Percentiles rank a stretch among this genome's conserved stretches.
These are phyloP conservation scores for Triticum timopheevii DNA, from an alignment of 176 grass and related monocot species.

Conservation along the genomic window DNA sequence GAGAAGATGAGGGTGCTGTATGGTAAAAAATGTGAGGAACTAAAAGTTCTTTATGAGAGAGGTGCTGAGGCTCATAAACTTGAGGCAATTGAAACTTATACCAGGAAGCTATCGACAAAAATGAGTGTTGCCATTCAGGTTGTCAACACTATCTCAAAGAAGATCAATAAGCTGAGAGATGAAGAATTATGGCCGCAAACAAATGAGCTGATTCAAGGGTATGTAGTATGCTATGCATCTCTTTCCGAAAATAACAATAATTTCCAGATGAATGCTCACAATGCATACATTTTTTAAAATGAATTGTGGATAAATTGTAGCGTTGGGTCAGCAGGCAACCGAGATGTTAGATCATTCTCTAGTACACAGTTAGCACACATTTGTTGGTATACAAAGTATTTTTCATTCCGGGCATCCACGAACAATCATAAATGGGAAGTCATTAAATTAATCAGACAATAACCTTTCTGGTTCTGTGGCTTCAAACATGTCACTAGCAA, in stretches of 20 bases:
- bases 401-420: not conserved
- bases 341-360: not conserved
- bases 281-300: not conserved
- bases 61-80: constrained; percentile 56
- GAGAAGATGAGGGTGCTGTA: constrained; percentile 58
- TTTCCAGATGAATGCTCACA: not conserved
- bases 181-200: constrained; percentile 67
- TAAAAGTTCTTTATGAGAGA: constrained; percentile 13
- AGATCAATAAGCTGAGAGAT: constrained; percentile 67
- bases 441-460: not conserved
- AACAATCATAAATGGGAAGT: not conserved
- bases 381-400: not conserved
- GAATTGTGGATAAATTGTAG: not conserved
- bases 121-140: constrained; percentile 50
- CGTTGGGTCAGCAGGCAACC: not conserved
- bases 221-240: constrained; percentile 32
- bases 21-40: constrained; percentile 30
- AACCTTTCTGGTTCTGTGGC: not conserved
- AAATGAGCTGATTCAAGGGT: constrained; percentile 59
- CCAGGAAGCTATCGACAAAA: constrained; percentile 53
- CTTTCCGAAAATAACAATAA: not conserved
- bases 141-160: constrained; percentile 51
- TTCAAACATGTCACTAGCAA: not conserved
- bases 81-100: constrained; percentile 35
- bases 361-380: too few species aligned